A percentile compares a stretch with the other conserved stretches of the same genome.
phyloP scores from a whole-genome alignment of 495 filamentous ascomycete genomes.

The Penicillium paradoxum region DNA sequence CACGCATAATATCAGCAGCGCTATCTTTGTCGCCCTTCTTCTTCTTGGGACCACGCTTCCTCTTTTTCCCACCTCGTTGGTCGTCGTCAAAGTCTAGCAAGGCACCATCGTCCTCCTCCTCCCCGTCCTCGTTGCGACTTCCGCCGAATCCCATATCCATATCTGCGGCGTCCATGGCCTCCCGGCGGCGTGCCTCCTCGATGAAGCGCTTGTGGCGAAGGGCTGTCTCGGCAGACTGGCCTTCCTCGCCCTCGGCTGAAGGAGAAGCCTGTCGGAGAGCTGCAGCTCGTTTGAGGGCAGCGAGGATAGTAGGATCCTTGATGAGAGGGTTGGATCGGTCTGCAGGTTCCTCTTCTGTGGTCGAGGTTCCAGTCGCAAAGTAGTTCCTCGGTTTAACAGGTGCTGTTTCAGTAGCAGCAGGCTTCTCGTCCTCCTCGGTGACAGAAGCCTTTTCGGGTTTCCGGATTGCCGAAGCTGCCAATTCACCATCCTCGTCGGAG shows the following conservation, averaged over 20 bases:
- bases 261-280: constrained; percentile 53
- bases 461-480: constrained; percentile 1
- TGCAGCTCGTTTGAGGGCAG: constrained; percentile 80
- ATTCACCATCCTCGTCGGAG: constrained; percentile 46
- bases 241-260: constrained; percentile 29
- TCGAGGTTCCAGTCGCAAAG: constrained; percentile 28
- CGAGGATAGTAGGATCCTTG: constrained; percentile 72
- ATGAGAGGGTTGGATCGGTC: constrained; percentile 53
- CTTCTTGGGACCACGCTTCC: constrained; percentile 82
- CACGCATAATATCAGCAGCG: constrained; percentile 72
- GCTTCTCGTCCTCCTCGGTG: constrained; percentile 2
- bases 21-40: constrained; percentile 79
- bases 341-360: constrained; percentile 37
- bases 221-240: constrained; percentile 47
- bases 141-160: constrained; percentile 92
- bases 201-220: constrained; percentile 71
- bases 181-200: constrained; percentile 48
- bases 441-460: constrained; percentile 21
- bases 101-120: constrained; percentile 64
- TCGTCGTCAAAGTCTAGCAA: constrained; percentile 58
- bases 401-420: constrained; percentile 10
- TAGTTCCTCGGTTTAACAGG: constrained; percentile 35
- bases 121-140: constrained; percentile 74
- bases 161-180: constrained; percentile 82
- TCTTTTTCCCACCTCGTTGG: constrained; percentile 52